Evolutionary conservation across 768 basidiomycete species (phyloP), one percentile per base, ranked within the genome.

Genomic region (Rhizopogon rudus): DNA sequence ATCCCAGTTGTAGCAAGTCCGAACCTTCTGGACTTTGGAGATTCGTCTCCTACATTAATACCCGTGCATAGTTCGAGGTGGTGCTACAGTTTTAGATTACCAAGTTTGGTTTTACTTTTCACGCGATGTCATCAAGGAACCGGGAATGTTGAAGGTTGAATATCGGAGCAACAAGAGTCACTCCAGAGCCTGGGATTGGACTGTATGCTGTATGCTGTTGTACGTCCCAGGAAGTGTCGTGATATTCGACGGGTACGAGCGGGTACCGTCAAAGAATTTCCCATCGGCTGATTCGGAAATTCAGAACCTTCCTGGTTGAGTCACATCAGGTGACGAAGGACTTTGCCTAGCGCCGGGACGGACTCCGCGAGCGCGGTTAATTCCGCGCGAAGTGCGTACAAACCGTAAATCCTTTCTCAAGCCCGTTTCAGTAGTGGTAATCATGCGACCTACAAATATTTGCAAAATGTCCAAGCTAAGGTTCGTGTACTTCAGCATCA

Each of bases 341-440:
- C 16, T 22, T 49, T 49, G 33, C 33, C 46, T 49, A 48, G 46
- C 46, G 46, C 46, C 33, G 17, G 6, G 29, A 17, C 4, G 6
- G 3, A 46, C 35, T 37, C 35, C 37, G 48, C 35, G 48, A 49
- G 48, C 48, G 48, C 48, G 48, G 48, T 37, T 37, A 16, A 17
- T 50, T 44, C 51, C 39, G 44, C 39, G 44, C 4, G 44, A 48
- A 29, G 41, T 46, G 39, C 28, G 29, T 46, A 25, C 9, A 16
- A 22, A 49, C 49, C 12, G 53, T 54, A 52, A 54, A 54, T 54
- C 53, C 31, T 39, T 39, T 52, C 48, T 54, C 35, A 37, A 33
- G 17, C 48, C 10, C 28, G 37, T 20, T 52, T 54, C 4, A 35
- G 49, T 8, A 54, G 17, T 51, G 25, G 20, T 48, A 5, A 52